These are phyloP conservation scores for Fusarium xyrophilum DNA, from an alignment of 2,329 filamentous ascomycete species.

Conservation along the genomic window DNA sequence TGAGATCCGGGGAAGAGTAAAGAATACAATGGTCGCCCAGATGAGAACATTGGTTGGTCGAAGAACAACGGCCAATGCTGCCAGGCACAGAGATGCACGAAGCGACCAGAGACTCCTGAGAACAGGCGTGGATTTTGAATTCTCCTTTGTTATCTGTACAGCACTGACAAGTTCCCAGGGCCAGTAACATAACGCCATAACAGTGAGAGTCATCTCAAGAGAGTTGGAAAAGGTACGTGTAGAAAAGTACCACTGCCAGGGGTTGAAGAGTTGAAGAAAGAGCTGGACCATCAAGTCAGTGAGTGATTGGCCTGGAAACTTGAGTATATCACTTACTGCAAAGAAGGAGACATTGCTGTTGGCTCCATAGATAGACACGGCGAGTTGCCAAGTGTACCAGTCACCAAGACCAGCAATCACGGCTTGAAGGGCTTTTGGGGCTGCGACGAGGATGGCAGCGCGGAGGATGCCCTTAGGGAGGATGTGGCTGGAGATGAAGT, in stretches of 20 bases:
- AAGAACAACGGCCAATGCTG: constrained; percentile 82
- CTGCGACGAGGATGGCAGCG: constrained; percentile 71
- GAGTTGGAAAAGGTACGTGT: constrained; percentile 94
- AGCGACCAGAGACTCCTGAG: constrained; percentile 43
- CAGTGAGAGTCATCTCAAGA: constrained; percentile 86
- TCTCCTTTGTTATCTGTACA: constrained; percentile 49
- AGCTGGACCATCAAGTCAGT: constrained; percentile 38
- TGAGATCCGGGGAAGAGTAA: constrained; percentile 53
- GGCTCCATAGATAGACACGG: constrained; percentile 73
- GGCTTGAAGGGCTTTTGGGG: constrained; percentile 79
- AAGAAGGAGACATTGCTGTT: constrained; percentile 70
- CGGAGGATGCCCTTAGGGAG: constrained; percentile 63
- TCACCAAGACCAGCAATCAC: constrained; percentile 79
- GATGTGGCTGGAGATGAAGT: constrained; percentile 59
- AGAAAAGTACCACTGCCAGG: constrained; percentile 97
- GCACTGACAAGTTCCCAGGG: constrained; percentile 76
- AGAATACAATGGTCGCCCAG: constrained; percentile 71
- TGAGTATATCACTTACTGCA: constrained; percentile 62
- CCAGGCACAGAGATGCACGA: constrained; percentile 72
- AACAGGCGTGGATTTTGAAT: constrained; percentile 44
- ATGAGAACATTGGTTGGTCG: constrained; percentile 89
- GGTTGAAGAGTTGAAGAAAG: constrained; percentile 48
- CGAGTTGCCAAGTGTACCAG: constrained; percentile 87
- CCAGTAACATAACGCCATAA: constrained; percentile 81
- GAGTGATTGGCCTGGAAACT: neutral